A percentile compares a stretch with the other conserved stretches of the same genome.
These are phyloP conservation scores for Arthrobotrys musiformis DNA, from an alignment of 2,329 filamentous ascomycete genomes.

Conservation along the genomic window DNA sequence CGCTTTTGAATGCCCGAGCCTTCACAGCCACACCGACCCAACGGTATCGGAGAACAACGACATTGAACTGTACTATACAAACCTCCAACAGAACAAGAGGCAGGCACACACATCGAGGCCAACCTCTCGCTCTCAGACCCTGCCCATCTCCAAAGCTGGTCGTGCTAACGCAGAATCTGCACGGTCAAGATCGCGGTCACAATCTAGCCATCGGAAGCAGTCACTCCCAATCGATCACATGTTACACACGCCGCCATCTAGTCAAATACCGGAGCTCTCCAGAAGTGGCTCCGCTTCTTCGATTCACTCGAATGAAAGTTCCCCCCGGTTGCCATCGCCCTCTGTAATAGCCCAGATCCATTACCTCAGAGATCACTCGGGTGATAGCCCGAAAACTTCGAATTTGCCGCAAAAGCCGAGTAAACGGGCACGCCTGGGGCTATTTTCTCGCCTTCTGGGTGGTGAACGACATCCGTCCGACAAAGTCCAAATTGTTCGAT, in stretches of 20 bases:
- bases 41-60: neutral
- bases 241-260: conserved; percentile 58
- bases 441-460: conserved; percentile 40
- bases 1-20: conserved; percentile 1
- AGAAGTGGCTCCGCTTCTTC: conserved; percentile 57
- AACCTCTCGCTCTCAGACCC: conserved; percentile 26
- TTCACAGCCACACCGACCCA: neutral
- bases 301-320: conserved; percentile 58
- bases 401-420: conserved; percentile 32
- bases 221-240: conserved; percentile 31
- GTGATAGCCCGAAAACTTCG: conserved; percentile 34
- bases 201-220: conserved; percentile 34
- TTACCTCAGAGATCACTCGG: conserved; percentile 17
- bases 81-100: neutral
- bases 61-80: neutral
- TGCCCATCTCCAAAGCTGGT: neutral
- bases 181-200: conserved; percentile 17
- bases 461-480: conserved; percentile 16
- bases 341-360: conserved; percentile 41
- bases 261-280: conserved; percentile 57
- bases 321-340: conserved; percentile 56
- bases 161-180: conserved; percentile 15
- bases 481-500: neutral
- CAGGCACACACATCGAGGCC: neutral
- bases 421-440: conserved; percentile 33